Evolutionary conservation across 1,284 basidiomycete species (phyloP).

Genomic region (Ustilago trichophora): DNA sequence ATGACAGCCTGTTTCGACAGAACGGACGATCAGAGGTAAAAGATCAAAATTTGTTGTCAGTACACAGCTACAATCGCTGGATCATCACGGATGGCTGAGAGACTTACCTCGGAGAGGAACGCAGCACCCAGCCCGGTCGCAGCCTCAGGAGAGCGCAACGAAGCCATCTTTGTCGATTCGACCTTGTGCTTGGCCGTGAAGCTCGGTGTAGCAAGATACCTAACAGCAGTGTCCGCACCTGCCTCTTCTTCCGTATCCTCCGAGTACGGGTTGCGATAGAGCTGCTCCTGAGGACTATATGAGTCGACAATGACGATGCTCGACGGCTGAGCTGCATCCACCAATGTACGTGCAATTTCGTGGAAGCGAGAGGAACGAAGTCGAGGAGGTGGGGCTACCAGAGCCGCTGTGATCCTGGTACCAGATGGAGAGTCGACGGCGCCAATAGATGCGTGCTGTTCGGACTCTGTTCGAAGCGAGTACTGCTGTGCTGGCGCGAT

Average conservation of each 20-base stretch:
- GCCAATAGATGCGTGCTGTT: slow-evolving; percentile 22
- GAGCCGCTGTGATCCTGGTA: slow-evolving; percentile 3
- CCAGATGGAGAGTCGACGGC: not conserved
- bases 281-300: slow-evolving; percentile 28
- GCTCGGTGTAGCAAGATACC: slow-evolving; percentile 22
- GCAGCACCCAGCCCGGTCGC: slow-evolving; percentile 31
- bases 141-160: slow-evolving; percentile 27
- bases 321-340: slow-evolving; percentile 21
- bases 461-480: slow-evolving; percentile 7
- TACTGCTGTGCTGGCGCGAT: slow-evolving; percentile 6
- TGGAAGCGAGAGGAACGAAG: slow-evolving; percentile 22
- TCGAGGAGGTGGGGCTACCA: slow-evolving; percentile 13
- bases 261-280: slow-evolving; percentile 12
- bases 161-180: slow-evolving; percentile 7
- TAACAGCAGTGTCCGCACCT: not conserved
- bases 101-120: slow-evolving; percentile 28
- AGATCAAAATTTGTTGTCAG: not conserved
- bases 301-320: slow-evolving; percentile 32
- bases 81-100: not conserved
- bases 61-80: no score
- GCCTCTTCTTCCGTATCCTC: not conserved
- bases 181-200: slow-evolving; percentile 4
- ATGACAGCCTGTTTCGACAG: slow-evolving; percentile 16
- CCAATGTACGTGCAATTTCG: slow-evolving; percentile 7
- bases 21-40: not conserved